phyloP scores from a whole-genome alignment of 1,284 basidiomycete genomes.

The Melampsora americana region DNA sequence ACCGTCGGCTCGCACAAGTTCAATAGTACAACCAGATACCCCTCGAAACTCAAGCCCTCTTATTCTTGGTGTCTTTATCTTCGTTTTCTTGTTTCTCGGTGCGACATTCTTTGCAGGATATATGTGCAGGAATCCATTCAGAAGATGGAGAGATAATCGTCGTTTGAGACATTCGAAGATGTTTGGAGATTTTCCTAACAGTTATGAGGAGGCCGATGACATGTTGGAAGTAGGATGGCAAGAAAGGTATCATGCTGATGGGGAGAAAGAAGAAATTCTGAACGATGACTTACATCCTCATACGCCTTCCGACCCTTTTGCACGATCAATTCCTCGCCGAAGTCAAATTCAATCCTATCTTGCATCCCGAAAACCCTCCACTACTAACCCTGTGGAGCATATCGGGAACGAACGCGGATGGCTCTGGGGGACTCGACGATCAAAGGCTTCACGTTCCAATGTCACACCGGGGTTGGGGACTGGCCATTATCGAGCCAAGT shows the following conservation, averaged over 20 bases:
- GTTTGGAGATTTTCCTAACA: neutral
- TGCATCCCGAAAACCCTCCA: neutral
- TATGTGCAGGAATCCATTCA: constrained; percentile 3
- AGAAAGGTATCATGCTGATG: neutral
- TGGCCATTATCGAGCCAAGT: constrained; percentile 27
- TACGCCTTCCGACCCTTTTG: constrained; percentile 10
- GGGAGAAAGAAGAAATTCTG: neutral
- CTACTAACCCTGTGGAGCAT: constrained; percentile 7
- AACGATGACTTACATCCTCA: neutral
- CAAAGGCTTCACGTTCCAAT: constrained; percentile 11
- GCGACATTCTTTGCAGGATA: constrained; percentile 15
- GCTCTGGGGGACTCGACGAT: constrained; percentile 20
- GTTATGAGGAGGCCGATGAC: neutral
- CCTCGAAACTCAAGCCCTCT: constrained; percentile 11
- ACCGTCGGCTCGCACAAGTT: neutral
- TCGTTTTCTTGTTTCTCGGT: constrained; percentile 20
- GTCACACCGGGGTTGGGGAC: constrained; percentile 18
- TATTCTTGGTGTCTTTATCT: constrained; percentile 12
- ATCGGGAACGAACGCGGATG: constrained; percentile 34
- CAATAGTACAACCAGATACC: constrained; percentile 3
- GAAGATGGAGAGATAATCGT: constrained; percentile 21
- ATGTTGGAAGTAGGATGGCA: constrained; percentile 3
- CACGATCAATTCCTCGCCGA: constrained; percentile 9
- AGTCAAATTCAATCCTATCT: constrained; percentile 9
- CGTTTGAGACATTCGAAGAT: neutral